Conservation (phyloP, 1,139 yeast genomes). For the Debaryomycetaceae sp. region DNA sequence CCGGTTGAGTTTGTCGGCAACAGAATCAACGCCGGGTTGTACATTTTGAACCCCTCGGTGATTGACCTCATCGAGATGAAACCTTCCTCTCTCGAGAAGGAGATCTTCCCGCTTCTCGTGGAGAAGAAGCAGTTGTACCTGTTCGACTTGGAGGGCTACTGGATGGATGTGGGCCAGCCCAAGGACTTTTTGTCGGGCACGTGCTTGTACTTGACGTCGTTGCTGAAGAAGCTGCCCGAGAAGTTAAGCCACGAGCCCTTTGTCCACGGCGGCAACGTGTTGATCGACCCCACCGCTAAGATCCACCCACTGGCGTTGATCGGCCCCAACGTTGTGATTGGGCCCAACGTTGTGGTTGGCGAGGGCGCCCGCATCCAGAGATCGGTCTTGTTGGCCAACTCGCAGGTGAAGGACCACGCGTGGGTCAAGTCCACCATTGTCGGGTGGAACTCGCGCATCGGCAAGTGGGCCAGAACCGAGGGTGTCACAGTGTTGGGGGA, state of each 20-base stretch:
- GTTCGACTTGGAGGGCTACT: slow-evolving; percentile 97
- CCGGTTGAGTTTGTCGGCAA: slow-evolving; percentile 98
- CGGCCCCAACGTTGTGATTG: slow-evolving; percentile 97
- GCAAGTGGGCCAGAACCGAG: slow-evolving; percentile 99
- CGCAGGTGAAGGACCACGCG: slow-evolving; percentile 94
- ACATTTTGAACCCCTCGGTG: slow-evolving; percentile 94
- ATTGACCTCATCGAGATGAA: slow-evolving; percentile 94
- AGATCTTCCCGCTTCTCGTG: slow-evolving; percentile 96
- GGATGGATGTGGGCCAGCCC: slow-evolving; percentile 99
- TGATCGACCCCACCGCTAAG: slow-evolving; percentile 92
- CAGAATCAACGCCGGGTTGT: slow-evolving; percentile 96
- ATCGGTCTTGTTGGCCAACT: slow-evolving; percentile 88
- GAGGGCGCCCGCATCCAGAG: slow-evolving; percentile 99
- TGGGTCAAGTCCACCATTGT: slow-evolving; percentile 97
- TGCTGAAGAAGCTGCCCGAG: slow-evolving; percentile 75
- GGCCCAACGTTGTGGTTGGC: slow-evolving; percentile 94
- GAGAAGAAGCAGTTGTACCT: slow-evolving; percentile 87
- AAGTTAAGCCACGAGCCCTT: slow-evolving; percentile 62
- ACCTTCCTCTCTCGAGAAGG: slow-evolving; percentile 99
- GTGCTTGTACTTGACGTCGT: slow-evolving; percentile 82
- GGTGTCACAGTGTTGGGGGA: slow-evolving; percentile 98
- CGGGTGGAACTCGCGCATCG: slow-evolving; percentile 98
- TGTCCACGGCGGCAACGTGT: slow-evolving; percentile 89
- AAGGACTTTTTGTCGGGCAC: slow-evolving; percentile 98
- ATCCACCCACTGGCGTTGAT: slow-evolving; percentile 91